Evolutionary conservation across 164 flowering plant genomes (phyloP).

Genomic region (Pachysandra terminalis): DNA sequence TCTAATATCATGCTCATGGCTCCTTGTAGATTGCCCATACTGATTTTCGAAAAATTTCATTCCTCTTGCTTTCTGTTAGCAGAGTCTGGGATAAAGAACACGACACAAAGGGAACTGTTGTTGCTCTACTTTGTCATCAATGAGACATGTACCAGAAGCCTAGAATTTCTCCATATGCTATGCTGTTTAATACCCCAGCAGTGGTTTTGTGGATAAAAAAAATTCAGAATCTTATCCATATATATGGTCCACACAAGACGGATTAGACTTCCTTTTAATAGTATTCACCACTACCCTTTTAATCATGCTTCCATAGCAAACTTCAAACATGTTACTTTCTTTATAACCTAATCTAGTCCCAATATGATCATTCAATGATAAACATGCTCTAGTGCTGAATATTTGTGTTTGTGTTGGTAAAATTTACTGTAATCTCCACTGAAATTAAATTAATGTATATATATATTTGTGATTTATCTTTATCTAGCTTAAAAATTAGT

Average conservation of each 20-base stretch:
- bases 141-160: neutral
- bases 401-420: too few relatives aligned
- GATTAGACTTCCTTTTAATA: neutral
- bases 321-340: too few relatives aligned
- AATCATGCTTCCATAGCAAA: neutral
- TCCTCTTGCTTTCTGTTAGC: neutral
- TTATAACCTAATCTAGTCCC: neutral
- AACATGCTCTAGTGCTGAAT: too few relatives aligned
- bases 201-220: constrained; percentile 6
- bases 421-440: too few relatives aligned
- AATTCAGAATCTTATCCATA: constrained; percentile 1
- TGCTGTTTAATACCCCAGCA: neutral
- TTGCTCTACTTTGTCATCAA: neutral
- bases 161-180: neutral
- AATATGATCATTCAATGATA: too few relatives aligned
- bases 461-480: too few relatives aligned
- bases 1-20: too few relatives aligned
- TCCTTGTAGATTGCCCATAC: neutral
- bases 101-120: neutral
- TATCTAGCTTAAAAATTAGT: too few relatives aligned
- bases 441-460: too few relatives aligned
- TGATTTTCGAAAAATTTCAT: neutral
- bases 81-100: neutral
- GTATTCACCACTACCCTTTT: constrained; percentile 8
- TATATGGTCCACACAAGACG: neutral